phyloP scores from a whole-genome alignment of 257 asterid species.

The Solanum corneliomulleri region DNA sequence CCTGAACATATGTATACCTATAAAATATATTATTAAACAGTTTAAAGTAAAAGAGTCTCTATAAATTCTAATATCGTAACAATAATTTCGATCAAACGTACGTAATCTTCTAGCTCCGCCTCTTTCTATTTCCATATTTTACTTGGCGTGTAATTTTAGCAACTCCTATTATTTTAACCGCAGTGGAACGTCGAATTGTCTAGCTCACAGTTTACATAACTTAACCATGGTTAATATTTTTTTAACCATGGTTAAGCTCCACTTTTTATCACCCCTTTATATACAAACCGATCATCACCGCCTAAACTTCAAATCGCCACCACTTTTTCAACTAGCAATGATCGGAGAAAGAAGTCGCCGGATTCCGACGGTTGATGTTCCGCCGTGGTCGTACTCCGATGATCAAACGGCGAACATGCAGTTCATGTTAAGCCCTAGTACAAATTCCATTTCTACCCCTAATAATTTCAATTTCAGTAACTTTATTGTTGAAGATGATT shows the following conservation, averaged over 20 bases:
- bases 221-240: constrained; percentile 13
- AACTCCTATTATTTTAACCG: constrained; percentile 19
- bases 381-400: constrained; percentile 40
- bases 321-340: constrained; percentile 17
- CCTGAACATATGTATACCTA: accelerated
- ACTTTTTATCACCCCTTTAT: constrained; percentile 39
- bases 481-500: constrained; percentile 16
- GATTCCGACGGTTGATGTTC: constrained; percentile 29
- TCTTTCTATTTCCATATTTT: background rate
- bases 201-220: background rate
- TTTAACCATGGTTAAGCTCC: constrained; percentile 36
- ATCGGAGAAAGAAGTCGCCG: constrained; percentile 29
- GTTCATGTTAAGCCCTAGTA: constrained; percentile 22
- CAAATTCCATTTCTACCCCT: constrained; percentile 19
- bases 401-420: constrained; percentile 9
- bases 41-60: accelerated
- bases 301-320: background rate
- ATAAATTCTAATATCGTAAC: too few species aligned
- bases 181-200: background rate
- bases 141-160: background rate
- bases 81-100: too few species aligned
- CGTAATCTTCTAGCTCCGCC: background rate
- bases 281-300: constrained; percentile 15
- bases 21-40: too few species aligned
- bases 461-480: constrained; percentile 15